phyloP scores from a whole-genome alignment of 2,329 filamentous ascomycete species.

The Fusarium subtropicale region DNA sequence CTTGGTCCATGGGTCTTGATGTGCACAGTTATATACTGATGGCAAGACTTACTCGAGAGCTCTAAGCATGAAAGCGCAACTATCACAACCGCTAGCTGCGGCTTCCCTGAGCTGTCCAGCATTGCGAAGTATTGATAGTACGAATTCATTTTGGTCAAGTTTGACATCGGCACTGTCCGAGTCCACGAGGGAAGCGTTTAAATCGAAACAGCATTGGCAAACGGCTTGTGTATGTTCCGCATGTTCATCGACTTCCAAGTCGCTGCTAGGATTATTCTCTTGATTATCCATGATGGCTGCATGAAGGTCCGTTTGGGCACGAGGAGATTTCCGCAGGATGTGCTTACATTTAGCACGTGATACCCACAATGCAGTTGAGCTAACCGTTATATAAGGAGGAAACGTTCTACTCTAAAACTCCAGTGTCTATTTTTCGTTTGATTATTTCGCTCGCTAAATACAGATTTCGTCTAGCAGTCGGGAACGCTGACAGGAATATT shows the following conservation, averaged over 20 bases:
- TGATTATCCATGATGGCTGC: not conserved
- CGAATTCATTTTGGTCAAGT: not conserved
- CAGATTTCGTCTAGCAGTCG: conserved; percentile 55
- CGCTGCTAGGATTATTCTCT: not conserved
- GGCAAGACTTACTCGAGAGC: not conserved
- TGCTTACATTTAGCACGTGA: conserved; percentile 20
- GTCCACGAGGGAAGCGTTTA: not conserved
- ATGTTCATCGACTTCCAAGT: accelerated
- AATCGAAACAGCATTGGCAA: conserved; percentile 26
- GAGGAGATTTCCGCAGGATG: not conserved
- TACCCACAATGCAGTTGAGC: conserved; percentile 15
- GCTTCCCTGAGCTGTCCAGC: conserved; percentile 1
- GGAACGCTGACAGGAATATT: conserved; percentile 64
- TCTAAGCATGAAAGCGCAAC: conserved; percentile 22
- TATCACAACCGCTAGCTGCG: conserved; percentile 11
- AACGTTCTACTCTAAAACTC: conserved; percentile 18
- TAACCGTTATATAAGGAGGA: not conserved
- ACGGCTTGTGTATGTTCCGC: no score
- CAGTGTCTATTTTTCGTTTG: conserved; percentile 8
- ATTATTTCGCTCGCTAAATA: conserved; percentile 12
- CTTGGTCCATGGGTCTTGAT: no score
- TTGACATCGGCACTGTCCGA: not conserved
- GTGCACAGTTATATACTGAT: no score
- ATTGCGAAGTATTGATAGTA: conserved; percentile 5
- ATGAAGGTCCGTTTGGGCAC: not conserved